phyloP scores from a whole-genome alignment of 2,329 filamentous ascomycete genomes.

The Colletotrichum destructivum region DNA sequence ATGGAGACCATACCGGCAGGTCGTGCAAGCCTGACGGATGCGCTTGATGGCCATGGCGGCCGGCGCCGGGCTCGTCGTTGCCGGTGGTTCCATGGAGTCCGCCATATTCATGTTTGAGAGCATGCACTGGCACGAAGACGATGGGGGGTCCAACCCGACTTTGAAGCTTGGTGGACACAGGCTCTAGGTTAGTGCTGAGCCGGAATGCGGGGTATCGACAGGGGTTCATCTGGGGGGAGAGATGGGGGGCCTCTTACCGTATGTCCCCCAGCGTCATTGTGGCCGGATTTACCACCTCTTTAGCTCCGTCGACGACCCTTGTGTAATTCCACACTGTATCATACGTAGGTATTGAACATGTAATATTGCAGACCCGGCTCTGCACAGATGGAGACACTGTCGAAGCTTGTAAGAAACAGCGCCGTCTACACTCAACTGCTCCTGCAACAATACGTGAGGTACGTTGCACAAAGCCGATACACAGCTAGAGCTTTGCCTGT shows the following conservation, averaged over 20 bases:
- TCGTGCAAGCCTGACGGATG: slow-evolving; percentile 2
- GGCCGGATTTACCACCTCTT: background rate
- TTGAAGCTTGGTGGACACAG: background rate
- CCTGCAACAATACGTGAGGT: background rate
- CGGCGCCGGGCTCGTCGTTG: background rate
- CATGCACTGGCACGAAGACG: background rate
- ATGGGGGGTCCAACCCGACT: background rate
- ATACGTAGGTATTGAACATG: no score
- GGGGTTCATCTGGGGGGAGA: background rate
- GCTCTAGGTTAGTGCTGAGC: background rate
- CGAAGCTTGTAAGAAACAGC: background rate
- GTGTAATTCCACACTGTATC: no score
- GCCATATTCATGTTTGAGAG: background rate
- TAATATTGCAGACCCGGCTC: no score
- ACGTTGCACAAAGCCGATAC: background rate
- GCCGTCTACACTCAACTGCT: background rate
- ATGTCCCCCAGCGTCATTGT: background rate
- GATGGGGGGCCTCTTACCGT: background rate
- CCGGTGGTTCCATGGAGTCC: background rate
- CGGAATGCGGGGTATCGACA: background rate
- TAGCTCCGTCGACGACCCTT: background rate
- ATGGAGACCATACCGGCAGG: background rate
- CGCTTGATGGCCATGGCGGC: background rate
- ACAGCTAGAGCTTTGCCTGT: background rate
- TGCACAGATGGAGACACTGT: background rate